Base-by-base conservation (phyloP, 2,329 filamentous ascomycete genomes). In the Xylaria sp. region DNA sequence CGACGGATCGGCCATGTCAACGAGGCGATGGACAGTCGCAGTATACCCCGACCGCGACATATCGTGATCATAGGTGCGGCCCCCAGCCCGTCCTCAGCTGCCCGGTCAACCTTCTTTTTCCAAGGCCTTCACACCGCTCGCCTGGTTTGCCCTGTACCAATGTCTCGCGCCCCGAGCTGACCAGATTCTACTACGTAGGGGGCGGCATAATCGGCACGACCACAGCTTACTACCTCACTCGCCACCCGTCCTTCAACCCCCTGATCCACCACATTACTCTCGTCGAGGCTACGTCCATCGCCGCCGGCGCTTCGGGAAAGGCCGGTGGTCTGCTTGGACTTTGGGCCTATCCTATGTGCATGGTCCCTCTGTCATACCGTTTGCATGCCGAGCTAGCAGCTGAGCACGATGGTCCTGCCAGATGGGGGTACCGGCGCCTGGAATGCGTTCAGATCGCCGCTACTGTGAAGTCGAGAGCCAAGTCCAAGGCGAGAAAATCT, bases 201-300 rank as follows among this genome's bases (percentile, higher is more conserved):
- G 95, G 94, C 74, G 95, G 95, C 75, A 94, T 98, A 72, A 97
- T 98, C 76, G 96, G 96, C 77, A 92, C 90, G 79, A 96, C 93
- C 59, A 94, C 93, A 5, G 94, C 95, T 67, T 98, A 98, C 81
- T 98, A 91, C 78, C 85, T 98, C 52, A 96, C 94, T 1, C 90
- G 93, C 72, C 94, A 98, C 79, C 90, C 93, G 34, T 90, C 88
- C 37, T 98, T 92, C 83, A 87, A 96, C 79, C 89, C 90, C 51
- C 81, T 87, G 25, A 87, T 88, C 63, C 93, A 97, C 79, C 90
- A 86, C 63, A 91, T 98, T 76, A 97, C 92, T 1, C 85, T 99
- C 37, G 86, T 98, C 64, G 96, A 99, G 84, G 94, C 96, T 0
- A 90, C 90, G 2, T 86, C 90, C 54, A 91, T 98, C 72, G 96